Conservation (phyloP, 805 yeast species). For the Lipomyces anomalus region DNA sequence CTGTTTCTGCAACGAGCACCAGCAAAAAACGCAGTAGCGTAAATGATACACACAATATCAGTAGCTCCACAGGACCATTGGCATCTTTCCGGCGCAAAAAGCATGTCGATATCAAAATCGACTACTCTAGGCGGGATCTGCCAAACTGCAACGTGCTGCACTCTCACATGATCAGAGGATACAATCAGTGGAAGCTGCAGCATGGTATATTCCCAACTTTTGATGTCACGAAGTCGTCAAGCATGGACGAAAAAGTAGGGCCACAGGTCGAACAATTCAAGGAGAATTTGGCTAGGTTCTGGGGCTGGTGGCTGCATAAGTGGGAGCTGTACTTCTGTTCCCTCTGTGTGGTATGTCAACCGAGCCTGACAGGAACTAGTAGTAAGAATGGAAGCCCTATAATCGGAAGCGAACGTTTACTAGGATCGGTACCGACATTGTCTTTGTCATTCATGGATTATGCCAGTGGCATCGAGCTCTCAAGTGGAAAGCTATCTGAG, state of each 20-base stretch:
- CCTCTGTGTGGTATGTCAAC: too few species aligned
- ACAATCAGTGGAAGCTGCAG: constrained; percentile 18
- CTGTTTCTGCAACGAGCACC: too few species aligned
- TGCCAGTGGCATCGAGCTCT: constrained; percentile 16
- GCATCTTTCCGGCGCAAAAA: constrained; percentile 17
- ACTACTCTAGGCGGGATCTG: constrained; percentile 21
- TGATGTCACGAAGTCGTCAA: constrained; percentile 2
- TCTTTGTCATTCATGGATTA: constrained; percentile 23
- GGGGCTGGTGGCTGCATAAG: constrained; percentile 25
- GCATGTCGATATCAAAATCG: constrained; percentile 16
- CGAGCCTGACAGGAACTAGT: too few species aligned
- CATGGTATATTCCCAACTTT: constrained; percentile 19
- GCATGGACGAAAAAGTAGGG: constrained; percentile 1
- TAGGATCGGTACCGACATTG: constrained; percentile 18
- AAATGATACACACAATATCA: too few species aligned
- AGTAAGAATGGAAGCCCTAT: too few species aligned
- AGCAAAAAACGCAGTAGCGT: too few species aligned
- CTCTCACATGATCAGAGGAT: constrained; percentile 19
- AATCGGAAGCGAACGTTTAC: constrained; percentile 9
- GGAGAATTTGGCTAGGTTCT: constrained; percentile 14
- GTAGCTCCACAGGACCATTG: too few species aligned
- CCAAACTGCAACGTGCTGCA: constrained; percentile 20
- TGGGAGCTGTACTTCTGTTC: constrained; percentile 20
- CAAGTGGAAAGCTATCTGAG: constrained; percentile 15
- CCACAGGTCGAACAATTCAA: constrained; percentile 2